Base-by-base conservation (phyloP, 129 eudicot genomes). In the Tagetes patula region DNA sequence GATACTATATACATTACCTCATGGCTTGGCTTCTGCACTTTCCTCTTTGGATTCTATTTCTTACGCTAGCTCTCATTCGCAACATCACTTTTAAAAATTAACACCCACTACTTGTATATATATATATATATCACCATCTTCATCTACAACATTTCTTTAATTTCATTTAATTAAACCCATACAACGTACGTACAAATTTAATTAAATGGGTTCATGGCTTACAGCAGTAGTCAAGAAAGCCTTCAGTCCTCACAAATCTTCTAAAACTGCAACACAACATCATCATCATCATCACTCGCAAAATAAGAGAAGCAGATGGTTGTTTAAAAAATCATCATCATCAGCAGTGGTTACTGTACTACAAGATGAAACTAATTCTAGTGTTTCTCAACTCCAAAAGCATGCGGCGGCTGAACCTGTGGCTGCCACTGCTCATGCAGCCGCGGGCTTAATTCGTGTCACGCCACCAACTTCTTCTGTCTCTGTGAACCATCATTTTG, bases 241-340 rank as follows among this genome's bases (percentile, higher is more conserved):
- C 36, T 87, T 93, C 72, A 75, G 88, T 72, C 98, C 98, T 34
- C 30, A 93, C 73, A 63, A 89, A 87, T 68, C 70, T 50, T 80
- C 67, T 58, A 85, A 85, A 42, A 80, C 77, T 20, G 27, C 27
- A 20, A 20, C 27, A 20, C 27, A 20, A 20, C 27, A 20, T 20
- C 27, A 20, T 20, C 27, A 20, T 20, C 27, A 20, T 20, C 27
- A 20, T 20, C 27, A 20, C 27, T 20, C 27, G 27, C 27, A 90
- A 80, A 84, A 82, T 69, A 96, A 90, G 36, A 94, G 85, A 79
- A 82, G 84, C 34, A 86, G 91, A 78, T 94, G 96, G 98, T 56
- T 94, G 75, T 87, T 94, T 79, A 70, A 84, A 65, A 94, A 82
- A 73, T 65, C 79, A 1, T 63, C 27, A 20, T 20, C 27, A 20